Base-by-base conservation (phyloP, 345 rosid species). In the Lepidium sativum region DNA sequence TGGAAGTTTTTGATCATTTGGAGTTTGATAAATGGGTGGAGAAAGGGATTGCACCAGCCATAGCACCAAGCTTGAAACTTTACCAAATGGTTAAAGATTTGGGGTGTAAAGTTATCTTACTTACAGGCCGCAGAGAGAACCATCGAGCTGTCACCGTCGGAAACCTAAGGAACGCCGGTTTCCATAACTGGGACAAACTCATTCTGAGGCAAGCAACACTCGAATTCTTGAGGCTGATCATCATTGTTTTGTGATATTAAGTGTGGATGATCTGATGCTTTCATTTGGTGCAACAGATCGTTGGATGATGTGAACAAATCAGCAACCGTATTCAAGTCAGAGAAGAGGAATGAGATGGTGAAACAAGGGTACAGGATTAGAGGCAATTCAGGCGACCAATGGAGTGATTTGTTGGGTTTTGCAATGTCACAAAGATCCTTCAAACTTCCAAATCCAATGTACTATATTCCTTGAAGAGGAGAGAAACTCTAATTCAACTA, bases 371-470 rank as follows among this genome's bases (percentile, higher is more conserved):
- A 75, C 37, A 72, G 95, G 67, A 84, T 91, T 58, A 77, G 77
- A 5, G 98, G 98, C 10, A 91, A 88, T 63, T 86, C 89, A 2
- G 96, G 98, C 12, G 98, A 92, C 41, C 98, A 92, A 5, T 92
- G 96, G 96, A 92, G 96, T 35, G 96, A 92, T 72, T 68, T 92
- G 63, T 70, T 91, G 65, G 95, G 92, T 17, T 71, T 60, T 43
- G 16, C 80, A 1, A 74, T 86, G 75, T 82, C 95, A 2, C 33
- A 2, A 21, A 86, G 95, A 5, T 89, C 97, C 0, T 92, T 89
- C 80, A 89, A 92, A 79, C 78, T 87, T 49, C 97, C 97, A 0
- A 92, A 92, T 75, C 95, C 95, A 12, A 85, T 92, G 91, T 88
- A 92, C 65, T 83, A 78, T 60, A 88, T 86, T 31, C 82, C 85